Evolutionary conservation across 805 yeast genomes (phyloP).

Genomic region (Huiozyma sinensis): DNA sequence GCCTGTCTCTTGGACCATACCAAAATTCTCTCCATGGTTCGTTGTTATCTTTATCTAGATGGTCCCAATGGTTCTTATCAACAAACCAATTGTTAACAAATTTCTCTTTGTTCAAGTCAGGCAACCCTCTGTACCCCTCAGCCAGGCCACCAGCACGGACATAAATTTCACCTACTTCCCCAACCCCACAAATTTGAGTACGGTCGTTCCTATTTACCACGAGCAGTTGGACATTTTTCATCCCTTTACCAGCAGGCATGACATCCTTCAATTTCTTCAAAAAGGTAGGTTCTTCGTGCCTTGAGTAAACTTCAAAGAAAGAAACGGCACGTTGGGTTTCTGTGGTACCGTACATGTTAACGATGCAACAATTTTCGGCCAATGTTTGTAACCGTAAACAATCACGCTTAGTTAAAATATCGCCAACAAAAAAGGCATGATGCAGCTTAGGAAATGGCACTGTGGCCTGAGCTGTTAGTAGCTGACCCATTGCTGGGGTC

Average conservation of each 20-base stretch:
- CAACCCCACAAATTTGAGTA: conserved; percentile 90
- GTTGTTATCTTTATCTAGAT: conserved; percentile 39
- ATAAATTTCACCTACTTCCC: conserved; percentile 97
- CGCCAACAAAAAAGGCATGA: conserved; percentile 98
- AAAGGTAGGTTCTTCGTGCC: conserved; percentile 57
- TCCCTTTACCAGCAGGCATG: conserved; percentile 98
- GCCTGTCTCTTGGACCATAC: conserved; percentile 91
- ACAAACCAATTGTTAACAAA: conserved; percentile 90
- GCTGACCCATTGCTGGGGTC: conserved; percentile 99
- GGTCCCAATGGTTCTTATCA: conserved; percentile 50
- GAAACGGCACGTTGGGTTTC: conserved; percentile 99
- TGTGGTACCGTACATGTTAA: conserved; percentile 98
- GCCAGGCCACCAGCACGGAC: conserved; percentile 98
- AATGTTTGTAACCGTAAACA: conserved; percentile 85
- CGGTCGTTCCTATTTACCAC: conserved; percentile 88
- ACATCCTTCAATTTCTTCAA: conserved; percentile 81
- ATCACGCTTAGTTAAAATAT: conserved; percentile 92
- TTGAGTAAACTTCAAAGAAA: conserved; percentile 75
- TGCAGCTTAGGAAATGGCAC: conserved; percentile 76
- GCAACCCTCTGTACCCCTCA: conserved; percentile 89
- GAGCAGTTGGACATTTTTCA: conserved; percentile 86
- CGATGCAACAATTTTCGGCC: conserved; percentile 81
- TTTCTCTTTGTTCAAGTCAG: conserved; percentile 78
- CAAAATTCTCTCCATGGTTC: conserved; percentile 67
- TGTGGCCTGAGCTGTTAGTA: conserved; percentile 88